Base-by-base conservation (phyloP, 2,329 filamentous ascomycete species). In the Fusarium sublunatum region DNA sequence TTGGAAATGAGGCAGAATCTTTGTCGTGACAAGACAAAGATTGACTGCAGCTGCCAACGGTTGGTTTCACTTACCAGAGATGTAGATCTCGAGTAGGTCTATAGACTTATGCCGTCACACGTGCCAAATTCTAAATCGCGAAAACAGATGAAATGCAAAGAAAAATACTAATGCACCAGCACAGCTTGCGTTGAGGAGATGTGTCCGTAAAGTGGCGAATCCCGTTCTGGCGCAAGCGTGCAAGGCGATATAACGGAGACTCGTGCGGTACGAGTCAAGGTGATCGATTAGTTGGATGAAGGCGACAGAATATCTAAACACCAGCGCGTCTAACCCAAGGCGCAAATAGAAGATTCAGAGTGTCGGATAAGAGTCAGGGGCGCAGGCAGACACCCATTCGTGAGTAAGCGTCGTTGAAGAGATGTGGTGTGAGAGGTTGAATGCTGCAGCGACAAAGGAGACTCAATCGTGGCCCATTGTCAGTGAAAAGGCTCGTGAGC, bases 291-390 rank as follows among this genome's bases (percentile, higher is more conserved):
- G 64, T 67, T 67, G 56, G 51, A 43, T 38, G 48, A 54, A 53
- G 58, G 57, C 47, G 47, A 53, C 42, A 66, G 59, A 60, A 68
- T 72, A 73, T 78, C 76, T 78, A 78, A 77, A 75, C 58, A 70
- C 71, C 75, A 71, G 72, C 68, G 73, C 73, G 73, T 78, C 76
- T 78, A 78, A 75, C 67, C 73, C 72, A 72, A 70, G 71, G 70
- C 70, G 70, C 68, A 72, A 75, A 72, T 39, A 67, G 62, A 70
- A 68, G 53, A 64, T 58, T 71, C 59, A 69, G 68, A 55, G 55
- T 58, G 59, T 61, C 53, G 63, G 61, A 51, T 62, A 47, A 67
- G 53, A 52, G 56, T 60, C 45, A 60, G 49, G 53, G 60, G 35
- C 31, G 58, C 48, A 64, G 55, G 43, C 59, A 57, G 56, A 51